Evolutionary conservation across 352 stramenopile species (phyloP).

Genomic region (Pythium biforme): DNA sequence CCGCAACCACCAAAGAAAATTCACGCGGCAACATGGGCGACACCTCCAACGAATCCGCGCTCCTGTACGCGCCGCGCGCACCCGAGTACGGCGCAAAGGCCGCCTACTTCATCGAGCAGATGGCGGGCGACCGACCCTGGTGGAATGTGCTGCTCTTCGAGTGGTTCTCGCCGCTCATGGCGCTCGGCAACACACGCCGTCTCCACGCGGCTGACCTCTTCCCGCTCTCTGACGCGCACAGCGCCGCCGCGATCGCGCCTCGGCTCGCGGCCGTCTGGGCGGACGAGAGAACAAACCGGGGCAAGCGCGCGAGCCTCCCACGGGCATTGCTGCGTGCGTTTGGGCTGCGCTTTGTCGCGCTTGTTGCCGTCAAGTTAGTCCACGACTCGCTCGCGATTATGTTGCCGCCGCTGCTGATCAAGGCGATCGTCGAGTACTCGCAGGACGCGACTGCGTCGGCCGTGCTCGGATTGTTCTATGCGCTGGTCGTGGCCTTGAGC

Average conservation of each 20-base stretch:
- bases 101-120: constrained; percentile 9
- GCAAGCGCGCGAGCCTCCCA: constrained; percentile 40
- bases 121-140: constrained; percentile 10
- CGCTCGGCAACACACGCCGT: constrained; percentile 15
- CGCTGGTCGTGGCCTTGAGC: constrained; percentile 52
- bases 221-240: constrained; percentile 7
- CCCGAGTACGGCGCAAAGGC: constrained; percentile 11
- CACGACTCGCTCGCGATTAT: constrained; percentile 63
- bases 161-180: constrained; percentile 23
- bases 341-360: constrained; percentile 46
- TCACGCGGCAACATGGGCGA: neutral
- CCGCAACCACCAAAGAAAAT: neutral
- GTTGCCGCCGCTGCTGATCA: constrained; percentile 66
- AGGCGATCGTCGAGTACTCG: constrained; percentile 71
- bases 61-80: constrained; percentile 2
- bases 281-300: neutral
- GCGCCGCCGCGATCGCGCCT: neutral
- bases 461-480: constrained; percentile 54
- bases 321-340: constrained; percentile 51
- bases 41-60: constrained; percentile 1
- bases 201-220: constrained; percentile 11
- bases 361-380: constrained; percentile 60
- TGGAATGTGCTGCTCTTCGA: constrained; percentile 17
- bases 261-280: constrained; percentile 1
- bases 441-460: constrained; percentile 44